phyloP scores from a whole-genome alignment of 306 rosid species.

The Casuarina equisetifolia region DNA sequence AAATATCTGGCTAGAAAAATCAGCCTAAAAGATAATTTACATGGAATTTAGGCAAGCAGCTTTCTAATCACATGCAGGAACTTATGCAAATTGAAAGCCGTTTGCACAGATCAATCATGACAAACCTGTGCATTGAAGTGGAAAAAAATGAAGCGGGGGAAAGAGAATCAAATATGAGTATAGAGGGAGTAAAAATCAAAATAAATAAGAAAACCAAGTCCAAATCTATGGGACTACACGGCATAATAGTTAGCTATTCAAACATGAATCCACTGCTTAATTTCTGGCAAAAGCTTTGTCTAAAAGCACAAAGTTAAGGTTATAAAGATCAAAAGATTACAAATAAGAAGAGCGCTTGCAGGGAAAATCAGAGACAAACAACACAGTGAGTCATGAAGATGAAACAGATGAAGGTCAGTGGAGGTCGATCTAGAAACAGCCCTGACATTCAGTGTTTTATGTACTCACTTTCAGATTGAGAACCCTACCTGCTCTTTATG shows the following conservation, averaged over 20 bases:
- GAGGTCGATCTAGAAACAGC: neutral
- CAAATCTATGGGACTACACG: neutral
- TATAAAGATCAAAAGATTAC: neutral
- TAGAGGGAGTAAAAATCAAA: neutral
- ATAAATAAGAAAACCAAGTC: neutral
- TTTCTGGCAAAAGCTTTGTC: too few species aligned
- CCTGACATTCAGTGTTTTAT: neutral
- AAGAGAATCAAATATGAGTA: neutral
- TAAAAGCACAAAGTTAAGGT: neutral
- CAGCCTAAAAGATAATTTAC: neutral
- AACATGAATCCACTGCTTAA: neutral
- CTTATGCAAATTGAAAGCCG: neutral
- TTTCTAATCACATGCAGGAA: neutral
- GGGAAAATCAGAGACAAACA: neutral
- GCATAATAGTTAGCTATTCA: neutral
- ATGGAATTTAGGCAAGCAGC: neutral
- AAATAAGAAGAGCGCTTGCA: neutral
- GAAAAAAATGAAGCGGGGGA: neutral
- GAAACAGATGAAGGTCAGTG: neutral
- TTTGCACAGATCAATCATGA: neutral
- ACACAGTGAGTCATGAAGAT: neutral
- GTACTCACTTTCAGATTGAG: neutral
- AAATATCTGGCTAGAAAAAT: neutral
- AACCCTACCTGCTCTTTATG: neutral
- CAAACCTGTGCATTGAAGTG: neutral